Evolutionary conservation across 2,329 filamentous ascomycete species (phyloP), one percentile per base, ranked within the genome.

Genomic region (Alternaria alternata): DNA sequence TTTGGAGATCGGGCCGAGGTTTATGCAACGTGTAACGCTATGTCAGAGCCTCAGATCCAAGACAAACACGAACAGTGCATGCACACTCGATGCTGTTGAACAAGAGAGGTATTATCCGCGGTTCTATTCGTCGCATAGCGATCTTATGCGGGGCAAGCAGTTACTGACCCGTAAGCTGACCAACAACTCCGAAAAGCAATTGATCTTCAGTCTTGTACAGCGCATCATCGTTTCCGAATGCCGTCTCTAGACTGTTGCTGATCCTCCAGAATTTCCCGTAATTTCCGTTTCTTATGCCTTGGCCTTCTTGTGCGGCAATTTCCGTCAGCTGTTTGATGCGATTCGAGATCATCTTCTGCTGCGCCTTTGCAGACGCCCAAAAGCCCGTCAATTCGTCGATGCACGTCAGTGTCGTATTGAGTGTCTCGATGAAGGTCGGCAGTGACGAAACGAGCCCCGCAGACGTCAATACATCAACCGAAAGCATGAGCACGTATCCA

Each of bases 381-480:
- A 86, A 84, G 4, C 76, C 78, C 3, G 83, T 81, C 36, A 90
- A 80, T 54, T 87, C 82, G 16, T 86, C 83, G 18, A 91, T 76
- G 12, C 85, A 82, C 7, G 82, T 80, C 36, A 87, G 76, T 0
- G 85, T 85, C 32, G 83, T 81, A 18, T 80, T 68, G 51, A 91
- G 82, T 11, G 84, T 82, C 9, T 85, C 81, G 38, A 90, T 81
- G 11, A 91, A 73, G 12, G 84, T 81, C 0, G 81, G 76, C 7
- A 89, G 74, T 1, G 66, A 66, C 4, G 68, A 49, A 9, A 70
- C 61, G 9, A 66, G 70, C 1, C 89, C 87, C 5, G 84, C 86
- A 0, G 89, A 86, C 12, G 87, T 87, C 56, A 91, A 81, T 1
- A 91, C 86, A 66, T 93, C 90, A 34, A 89, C 81, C 0, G 89